Base-by-base conservation (phyloP, 768 basidiomycete species). In the Podaxis sp. region DNA sequence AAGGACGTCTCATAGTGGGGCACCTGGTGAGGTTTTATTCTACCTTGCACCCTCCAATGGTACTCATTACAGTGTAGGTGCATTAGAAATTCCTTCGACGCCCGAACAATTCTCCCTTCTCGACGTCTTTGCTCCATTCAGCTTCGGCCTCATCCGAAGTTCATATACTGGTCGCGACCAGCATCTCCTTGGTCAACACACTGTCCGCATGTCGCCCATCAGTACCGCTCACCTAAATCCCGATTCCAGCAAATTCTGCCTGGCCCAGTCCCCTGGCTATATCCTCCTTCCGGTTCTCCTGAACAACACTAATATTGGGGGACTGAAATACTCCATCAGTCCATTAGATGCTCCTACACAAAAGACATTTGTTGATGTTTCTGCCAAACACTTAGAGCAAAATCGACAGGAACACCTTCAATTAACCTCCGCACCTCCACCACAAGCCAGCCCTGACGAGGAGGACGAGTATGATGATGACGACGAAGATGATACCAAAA, bases 211-310 rank as follows among this genome's bases (percentile, higher is more conserved):
- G 83, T 93, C 94, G 0, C 95, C 95, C 9, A 94, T 93, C 68
- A 93, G 94, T 72, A 97, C 95, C 2, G 96, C 95, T 3, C 88
- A 89, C 22, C 79, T 98, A 49, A 96, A 96, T 67, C 93, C 93
- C 11, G 80, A 88, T 63, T 80, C 76, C 13, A 79, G 85, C 56
- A 86, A 85, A 2, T 95, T 88, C 71, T 96, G 94, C 68, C 79
- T 96, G 19, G 78, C 89, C 1, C 70, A 79, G 19, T 75, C 79
- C 9, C 74, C 76, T 6, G 78, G 80, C 57, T 77, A 78, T 49
- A 83, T 91, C 33, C 82, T 93, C 57, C 77, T 97, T 52, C 96
- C 96, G 0, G 75, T 97, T 37, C 80, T 96, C 50, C 82, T 97
- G 72, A 97, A 98, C 77, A 96, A 96, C 74, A 94, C 96, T 8